Conservation (phyloP, 352 stramenopile species). For the Phytophthora fragariaefolia region DNA sequence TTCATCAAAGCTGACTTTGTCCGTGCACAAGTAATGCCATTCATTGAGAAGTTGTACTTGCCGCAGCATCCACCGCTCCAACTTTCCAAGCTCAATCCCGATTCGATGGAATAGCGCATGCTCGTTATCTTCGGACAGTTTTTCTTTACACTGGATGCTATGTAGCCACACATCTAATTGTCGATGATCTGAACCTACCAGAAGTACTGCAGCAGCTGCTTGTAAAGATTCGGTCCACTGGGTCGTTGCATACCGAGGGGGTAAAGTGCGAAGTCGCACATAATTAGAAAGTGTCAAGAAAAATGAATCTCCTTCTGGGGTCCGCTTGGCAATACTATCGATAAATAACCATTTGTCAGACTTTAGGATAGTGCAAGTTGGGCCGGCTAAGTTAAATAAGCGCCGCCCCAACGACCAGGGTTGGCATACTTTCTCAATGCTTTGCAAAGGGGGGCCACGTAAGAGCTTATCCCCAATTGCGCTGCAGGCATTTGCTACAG, state of each 20-base stretch:
- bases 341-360: slow-evolving; percentile 28
- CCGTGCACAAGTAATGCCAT: slow-evolving; percentile 57
- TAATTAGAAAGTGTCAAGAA: slow-evolving; percentile 30
- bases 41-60: slow-evolving; percentile 73
- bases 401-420: slow-evolving; percentile 33
- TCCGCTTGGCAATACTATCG: slow-evolving; percentile 32
- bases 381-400: slow-evolving; percentile 33
- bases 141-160: slow-evolving; percentile 1
- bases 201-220: slow-evolving; percentile 31
- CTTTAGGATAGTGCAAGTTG: slow-evolving; percentile 25
- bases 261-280: slow-evolving; percentile 28
- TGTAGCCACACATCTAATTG: slow-evolving; percentile 17
- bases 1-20: slow-evolving; percentile 48
- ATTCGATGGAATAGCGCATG: slow-evolving; percentile 35
- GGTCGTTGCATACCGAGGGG: slow-evolving; percentile 19
- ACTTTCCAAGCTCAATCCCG: slow-evolving; percentile 41
- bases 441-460: slow-evolving; percentile 37
- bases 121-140: slow-evolving; percentile 13
- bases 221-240: slow-evolving; percentile 34
- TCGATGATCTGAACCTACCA: slow-evolving; percentile 25
- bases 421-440: slow-evolving; percentile 40
- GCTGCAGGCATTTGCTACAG: slow-evolving; percentile 46
- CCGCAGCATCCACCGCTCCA: slow-evolving; percentile 73
- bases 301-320: slow-evolving; percentile 24
- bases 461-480: slow-evolving; percentile 48